A percentile compares a stretch with the other conserved stretches of the same genome.
phyloP scores from a whole-genome alignment of 768 basidiomycete genomes.

The Kwoniella sp. region DNA sequence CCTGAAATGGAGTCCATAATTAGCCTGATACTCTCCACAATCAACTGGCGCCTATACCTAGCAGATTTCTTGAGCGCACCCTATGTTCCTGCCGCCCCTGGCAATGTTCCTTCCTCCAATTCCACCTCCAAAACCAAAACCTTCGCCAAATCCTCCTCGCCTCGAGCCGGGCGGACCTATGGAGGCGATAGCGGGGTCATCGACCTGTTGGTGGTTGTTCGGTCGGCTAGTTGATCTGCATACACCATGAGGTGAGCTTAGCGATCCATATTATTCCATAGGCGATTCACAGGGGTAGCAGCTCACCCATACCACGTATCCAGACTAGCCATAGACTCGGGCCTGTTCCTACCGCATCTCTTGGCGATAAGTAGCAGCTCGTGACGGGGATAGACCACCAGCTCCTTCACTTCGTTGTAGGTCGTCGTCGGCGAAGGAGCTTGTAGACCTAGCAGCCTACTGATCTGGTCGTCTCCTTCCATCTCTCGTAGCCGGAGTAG shows the following conservation, averaged over 20 bases:
- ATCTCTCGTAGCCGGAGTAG: not conserved
- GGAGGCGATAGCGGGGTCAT: constrained; percentile 46
- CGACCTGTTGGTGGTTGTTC: constrained; percentile 2
- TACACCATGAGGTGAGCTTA: not conserved
- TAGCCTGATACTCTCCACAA: not conserved
- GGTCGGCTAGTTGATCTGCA: not conserved
- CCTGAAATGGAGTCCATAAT: constrained; percentile 10
- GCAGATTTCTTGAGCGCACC: constrained; percentile 26
- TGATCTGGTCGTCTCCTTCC: constrained; percentile 13
- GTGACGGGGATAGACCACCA: constrained; percentile 23
- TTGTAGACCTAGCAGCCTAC: constrained; percentile 5
- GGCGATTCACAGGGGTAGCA: no score
- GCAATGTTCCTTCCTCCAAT: constrained; percentile 41
- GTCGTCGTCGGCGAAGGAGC: not conserved
- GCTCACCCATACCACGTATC: constrained; percentile 47
- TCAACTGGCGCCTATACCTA: not conserved
- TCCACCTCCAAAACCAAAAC: constrained; percentile 49
- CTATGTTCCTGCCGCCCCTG: constrained; percentile 36
- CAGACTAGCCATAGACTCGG: constrained; percentile 20
- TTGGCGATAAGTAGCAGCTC: constrained; percentile 32
- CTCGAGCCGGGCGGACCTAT: constrained; percentile 31
- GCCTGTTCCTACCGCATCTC: constrained; percentile 22
- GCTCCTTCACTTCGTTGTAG: not conserved
- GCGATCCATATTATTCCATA: no score
- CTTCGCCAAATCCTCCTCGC: constrained; percentile 44